phyloP scores from a whole-genome alignment of 192 early-diverging fungal genomes.

The Blastocladiella britannica region DNA sequence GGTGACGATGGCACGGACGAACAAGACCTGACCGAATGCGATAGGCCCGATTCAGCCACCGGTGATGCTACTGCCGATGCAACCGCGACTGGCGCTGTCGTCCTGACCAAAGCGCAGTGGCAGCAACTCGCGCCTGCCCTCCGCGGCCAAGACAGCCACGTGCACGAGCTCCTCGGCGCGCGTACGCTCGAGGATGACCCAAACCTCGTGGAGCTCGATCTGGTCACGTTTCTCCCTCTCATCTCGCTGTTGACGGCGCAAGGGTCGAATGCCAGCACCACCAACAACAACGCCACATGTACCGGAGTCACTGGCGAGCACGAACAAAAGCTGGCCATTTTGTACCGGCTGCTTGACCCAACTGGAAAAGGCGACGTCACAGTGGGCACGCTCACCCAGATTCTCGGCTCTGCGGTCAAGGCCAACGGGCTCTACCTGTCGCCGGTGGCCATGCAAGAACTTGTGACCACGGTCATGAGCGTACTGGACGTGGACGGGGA shows the following conservation, averaged over 20 bases:
- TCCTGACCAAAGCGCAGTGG: background rate
- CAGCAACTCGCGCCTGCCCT: background rate
- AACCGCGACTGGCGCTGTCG: no score
- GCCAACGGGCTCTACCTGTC: background rate
- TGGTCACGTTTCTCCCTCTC: background rate
- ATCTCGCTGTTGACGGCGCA: background rate
- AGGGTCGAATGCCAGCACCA: background rate
- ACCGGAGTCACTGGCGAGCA: background rate
- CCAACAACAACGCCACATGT: background rate
- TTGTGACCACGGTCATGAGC: background rate
- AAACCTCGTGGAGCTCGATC: background rate
- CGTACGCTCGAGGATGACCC: background rate
- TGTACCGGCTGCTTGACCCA: background rate
- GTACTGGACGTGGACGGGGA: background rate
- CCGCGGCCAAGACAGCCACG: background rate
- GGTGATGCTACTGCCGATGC: no score
- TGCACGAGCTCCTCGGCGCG: background rate
- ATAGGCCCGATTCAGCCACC: no score
- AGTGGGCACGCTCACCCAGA: background rate
- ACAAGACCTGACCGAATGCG: no score
- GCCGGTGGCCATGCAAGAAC: background rate
- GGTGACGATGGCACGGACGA: no score
- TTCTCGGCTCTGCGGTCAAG: background rate
- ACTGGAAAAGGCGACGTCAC: background rate
- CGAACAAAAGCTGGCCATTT: background rate